phyloP scores from a whole-genome alignment of 2,329 filamentous ascomycete genomes.

The Sphaerulina populicola region DNA sequence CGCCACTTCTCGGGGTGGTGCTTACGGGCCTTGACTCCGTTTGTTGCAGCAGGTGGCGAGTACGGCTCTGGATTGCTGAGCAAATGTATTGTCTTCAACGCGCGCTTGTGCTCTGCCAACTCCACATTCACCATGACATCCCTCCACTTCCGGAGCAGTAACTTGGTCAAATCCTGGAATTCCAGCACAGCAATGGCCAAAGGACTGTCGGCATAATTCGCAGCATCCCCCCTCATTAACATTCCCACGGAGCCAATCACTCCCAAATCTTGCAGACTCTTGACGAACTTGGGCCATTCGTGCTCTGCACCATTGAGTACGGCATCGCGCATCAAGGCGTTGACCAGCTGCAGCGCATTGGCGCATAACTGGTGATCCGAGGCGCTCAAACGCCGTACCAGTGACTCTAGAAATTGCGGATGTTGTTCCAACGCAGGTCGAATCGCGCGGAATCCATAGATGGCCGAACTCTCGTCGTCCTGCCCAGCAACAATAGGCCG shows the following conservation, averaged over 20 bases:
- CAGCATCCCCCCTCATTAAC: constrained; percentile 86
- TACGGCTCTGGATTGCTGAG: constrained; percentile 49
- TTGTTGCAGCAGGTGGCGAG: constrained; percentile 35
- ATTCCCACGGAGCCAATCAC: constrained; percentile 83
- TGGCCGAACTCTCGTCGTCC: constrained; percentile 50
- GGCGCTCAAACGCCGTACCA: constrained; percentile 83
- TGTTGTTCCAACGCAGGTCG: constrained; percentile 87
- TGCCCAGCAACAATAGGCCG: constrained; percentile 53
- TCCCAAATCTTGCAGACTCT: constrained; percentile 82
- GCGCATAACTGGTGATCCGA: constrained; percentile 93
- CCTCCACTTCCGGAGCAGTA: constrained; percentile 62
- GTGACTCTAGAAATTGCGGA: constrained; percentile 87
- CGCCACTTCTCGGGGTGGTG: constrained; percentile 91
- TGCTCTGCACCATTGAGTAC: constrained; percentile 67
- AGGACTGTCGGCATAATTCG: constrained; percentile 84
- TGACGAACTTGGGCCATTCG: constrained; percentile 95
- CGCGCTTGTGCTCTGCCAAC: constrained; percentile 75
- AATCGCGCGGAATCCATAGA: constrained; percentile 81
- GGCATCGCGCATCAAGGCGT: constrained; percentile 86
- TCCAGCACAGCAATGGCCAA: constrained; percentile 81
- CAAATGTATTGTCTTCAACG: constrained; percentile 75
- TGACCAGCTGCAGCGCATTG: constrained; percentile 90
- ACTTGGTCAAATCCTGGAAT: constrained; percentile 65
- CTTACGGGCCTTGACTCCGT: constrained; percentile 41
- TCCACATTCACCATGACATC: constrained; percentile 79